These are phyloP conservation scores for Psidium guajava DNA, from an alignment of 345 rosid species.

Conservation along the genomic window DNA sequence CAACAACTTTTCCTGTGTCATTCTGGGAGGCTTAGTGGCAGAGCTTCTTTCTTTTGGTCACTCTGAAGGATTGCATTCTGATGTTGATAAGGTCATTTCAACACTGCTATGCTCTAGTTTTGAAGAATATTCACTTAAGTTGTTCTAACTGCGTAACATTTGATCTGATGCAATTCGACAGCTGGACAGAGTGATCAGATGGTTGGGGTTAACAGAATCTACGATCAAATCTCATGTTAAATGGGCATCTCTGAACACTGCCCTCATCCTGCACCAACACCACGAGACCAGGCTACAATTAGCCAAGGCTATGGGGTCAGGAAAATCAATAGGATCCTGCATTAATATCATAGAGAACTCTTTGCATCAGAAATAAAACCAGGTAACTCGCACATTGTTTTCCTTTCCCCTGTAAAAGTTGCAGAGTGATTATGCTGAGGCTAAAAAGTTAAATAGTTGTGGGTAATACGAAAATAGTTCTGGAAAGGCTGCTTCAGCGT, in stretches of 20 bases:
- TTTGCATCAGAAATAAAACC: not conserved
- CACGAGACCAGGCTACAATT: constrained; percentile 15
- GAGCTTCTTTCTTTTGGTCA: constrained; percentile 34
- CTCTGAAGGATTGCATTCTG: constrained; percentile 37
- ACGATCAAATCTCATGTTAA: constrained; percentile 23
- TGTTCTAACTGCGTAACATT: not conserved
- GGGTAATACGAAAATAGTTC: too few species aligned
- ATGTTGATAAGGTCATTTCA: constrained; percentile 27
- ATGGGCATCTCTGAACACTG: constrained; percentile 39
- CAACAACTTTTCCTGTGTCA: constrained; percentile 34
- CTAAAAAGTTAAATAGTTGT: not conserved
- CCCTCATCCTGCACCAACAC: constrained; percentile 11
- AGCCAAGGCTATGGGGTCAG: constrained; percentile 31
- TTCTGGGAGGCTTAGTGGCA: constrained; percentile 45
- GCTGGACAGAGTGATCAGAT: constrained; percentile 24
- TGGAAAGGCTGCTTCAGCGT: not conserved
- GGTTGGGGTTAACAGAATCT: constrained; percentile 18
- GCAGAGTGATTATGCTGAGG: not conserved
- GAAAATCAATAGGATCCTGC: constrained; percentile 28
- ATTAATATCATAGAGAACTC: constrained; percentile 32
- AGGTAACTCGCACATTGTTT: not conserved
- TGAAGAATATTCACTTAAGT: not conserved
- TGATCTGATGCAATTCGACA: constrained; percentile 1
- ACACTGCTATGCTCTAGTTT: not conserved
- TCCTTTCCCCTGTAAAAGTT: not conserved